Base-by-base conservation (phyloP, 2,329 filamentous ascomycete genomes). In the Dactylellina parvicollis region DNA sequence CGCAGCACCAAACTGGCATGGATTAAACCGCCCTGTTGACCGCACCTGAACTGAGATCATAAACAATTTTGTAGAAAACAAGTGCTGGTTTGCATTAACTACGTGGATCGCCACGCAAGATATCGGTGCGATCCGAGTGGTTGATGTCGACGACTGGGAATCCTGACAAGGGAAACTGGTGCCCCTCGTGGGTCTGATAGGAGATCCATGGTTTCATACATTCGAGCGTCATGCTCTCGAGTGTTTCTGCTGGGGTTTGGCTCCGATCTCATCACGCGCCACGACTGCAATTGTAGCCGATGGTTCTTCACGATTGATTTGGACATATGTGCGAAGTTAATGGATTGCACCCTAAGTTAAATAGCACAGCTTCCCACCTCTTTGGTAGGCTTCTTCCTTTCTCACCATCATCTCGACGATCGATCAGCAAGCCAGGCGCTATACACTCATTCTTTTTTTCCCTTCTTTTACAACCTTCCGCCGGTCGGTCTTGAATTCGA, bases 401-500 rank as follows among this genome's bases (percentile, higher is more conserved):
- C 32, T 57, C 66, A 30, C 44, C 66, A 71, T 71, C 66, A 71
- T 71, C 66, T 71, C 49, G 66, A 71, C 66, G 66, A 57, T 71
- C 66, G 66, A 62, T 71, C 66, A 42, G 57, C 66, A 71, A 71
- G 66, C 66, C 66, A 71, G 66, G 66, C 30, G 66, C 66, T 71
- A 71, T 71, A 71, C 66, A 49, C 64, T 62, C 66, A 55, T 64
- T 71, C 55, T 71, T 57, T 42, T 12, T 42, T 14, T n/a, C 28
- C 57, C 40, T 28, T 62, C 44, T 54, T 50, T 62, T 61, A 24
- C 40, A 62, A 56, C 47, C n/a, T 64, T 62, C 65, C 66, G 66
- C 66, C 66, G 66, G 66, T 50, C 66, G 66, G 66, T 62, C 42
- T 71, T 71, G 66, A 71, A 62, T 71, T 71, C 57, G 57, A 47